Evolutionary conservation across 2,329 filamentous ascomycete genomes (phyloP).

Genomic region (Fusarium xylarioides): DNA sequence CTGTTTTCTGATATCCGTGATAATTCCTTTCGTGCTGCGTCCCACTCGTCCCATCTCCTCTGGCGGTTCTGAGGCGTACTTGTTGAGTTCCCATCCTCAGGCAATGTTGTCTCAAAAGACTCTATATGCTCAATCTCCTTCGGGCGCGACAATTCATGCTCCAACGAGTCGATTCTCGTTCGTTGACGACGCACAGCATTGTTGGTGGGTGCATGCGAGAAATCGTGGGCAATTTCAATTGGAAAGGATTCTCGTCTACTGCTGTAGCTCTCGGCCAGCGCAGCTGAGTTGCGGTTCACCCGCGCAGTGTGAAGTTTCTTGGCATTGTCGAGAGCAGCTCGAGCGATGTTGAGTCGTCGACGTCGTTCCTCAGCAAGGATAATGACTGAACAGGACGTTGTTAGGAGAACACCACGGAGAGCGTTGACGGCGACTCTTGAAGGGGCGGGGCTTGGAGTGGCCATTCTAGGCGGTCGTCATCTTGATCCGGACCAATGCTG

Average conservation of each 20-base stretch:
- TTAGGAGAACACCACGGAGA: conserved; percentile 64
- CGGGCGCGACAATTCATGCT: background rate
- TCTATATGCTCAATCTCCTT: conserved; percentile 8
- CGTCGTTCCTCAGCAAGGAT: conserved; percentile 66
- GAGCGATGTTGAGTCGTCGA: conserved; percentile 61
- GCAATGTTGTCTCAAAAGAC: conserved; percentile 11
- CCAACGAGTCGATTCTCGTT: conserved; percentile 25
- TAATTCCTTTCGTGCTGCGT: conserved; percentile 37
- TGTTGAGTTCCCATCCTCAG: background rate
- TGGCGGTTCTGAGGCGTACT: conserved; percentile 16
- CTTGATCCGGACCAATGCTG: conserved; percentile 12
- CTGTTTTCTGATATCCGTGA: conserved; percentile 30
- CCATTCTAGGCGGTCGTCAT: conserved; percentile 53
- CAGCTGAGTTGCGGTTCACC: conserved; percentile 43
- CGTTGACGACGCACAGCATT: conserved; percentile 44
- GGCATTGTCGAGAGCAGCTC: conserved; percentile 62
- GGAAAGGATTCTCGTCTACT: conserved; percentile 37
- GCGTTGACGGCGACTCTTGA: conserved; percentile 65
- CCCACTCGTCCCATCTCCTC: conserved; percentile 41
- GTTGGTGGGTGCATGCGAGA: conserved; percentile 31
- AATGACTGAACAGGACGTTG: conserved; percentile 65
- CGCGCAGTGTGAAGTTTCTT: conserved; percentile 57
- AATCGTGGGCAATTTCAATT: conserved; percentile 40
- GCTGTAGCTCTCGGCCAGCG: conserved; percentile 40
- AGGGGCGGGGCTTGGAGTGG: conserved; percentile 58